phyloP scores from a whole-genome alignment of 225 moss, liverwort and hornwort genomes.

The Pseudoscleropodium purum region DNA sequence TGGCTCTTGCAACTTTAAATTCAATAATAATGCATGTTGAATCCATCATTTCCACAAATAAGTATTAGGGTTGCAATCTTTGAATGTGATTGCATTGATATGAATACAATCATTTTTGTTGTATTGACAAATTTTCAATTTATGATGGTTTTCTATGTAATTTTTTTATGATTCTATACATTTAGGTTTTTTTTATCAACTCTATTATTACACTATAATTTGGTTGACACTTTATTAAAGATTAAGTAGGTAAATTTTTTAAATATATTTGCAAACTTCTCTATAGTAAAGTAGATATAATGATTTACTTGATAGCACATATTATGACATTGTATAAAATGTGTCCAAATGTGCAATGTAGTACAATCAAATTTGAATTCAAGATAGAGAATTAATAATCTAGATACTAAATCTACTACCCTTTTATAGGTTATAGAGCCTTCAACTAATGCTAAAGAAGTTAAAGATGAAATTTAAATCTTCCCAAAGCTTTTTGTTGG shows the following conservation, averaged over 20 bases:
- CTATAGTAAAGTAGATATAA: not conserved
- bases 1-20: not conserved
- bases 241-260: not conserved
- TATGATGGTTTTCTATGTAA: not conserved
- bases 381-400: not conserved
- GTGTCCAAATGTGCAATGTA: not conserved
- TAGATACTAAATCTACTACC: not conserved
- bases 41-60: not conserved
- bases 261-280: not conserved
- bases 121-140: not conserved
- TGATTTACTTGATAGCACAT: not conserved
- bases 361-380: not conserved
- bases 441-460: not conserved
- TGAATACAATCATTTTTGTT: not conserved
- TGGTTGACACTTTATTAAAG: not conserved
- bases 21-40: not conserved
- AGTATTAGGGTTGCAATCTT: not conserved
- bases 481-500: not conserved
- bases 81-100: not conserved
- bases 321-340: too few relatives aligned
- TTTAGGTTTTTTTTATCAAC: not conserved
- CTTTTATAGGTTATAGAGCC: too few relatives aligned
- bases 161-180: too few relatives aligned
- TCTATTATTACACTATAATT: not conserved
- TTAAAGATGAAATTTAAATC: not conserved